phyloP scores from a whole-genome alignment of 2,329 filamentous ascomycete genomes.

The Metarhizium humberi region DNA sequence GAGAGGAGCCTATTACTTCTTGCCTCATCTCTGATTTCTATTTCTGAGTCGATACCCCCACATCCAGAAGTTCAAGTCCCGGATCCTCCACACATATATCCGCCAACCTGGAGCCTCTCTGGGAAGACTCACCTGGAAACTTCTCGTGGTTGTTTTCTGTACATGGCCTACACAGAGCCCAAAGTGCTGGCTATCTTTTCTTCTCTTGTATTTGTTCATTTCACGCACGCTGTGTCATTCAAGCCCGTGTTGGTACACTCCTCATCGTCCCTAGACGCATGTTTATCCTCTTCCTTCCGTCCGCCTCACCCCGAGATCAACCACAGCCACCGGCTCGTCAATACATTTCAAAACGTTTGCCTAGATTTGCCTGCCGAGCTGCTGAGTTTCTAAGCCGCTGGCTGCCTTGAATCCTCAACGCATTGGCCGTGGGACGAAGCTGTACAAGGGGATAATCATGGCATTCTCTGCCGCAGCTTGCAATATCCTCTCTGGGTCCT shows the following conservation, averaged over 20 bases:
- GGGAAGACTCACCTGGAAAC: not conserved
- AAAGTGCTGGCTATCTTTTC: not conserved
- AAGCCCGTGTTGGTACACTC: not conserved
- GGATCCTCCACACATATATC: not conserved
- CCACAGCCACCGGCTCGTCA: not conserved
- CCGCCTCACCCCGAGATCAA: not conserved
- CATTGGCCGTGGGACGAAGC: not conserved
- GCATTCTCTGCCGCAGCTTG: not conserved
- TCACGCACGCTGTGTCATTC: not conserved
- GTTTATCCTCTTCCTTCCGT: not conserved
- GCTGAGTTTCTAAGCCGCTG: not conserved
- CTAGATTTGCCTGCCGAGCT: not conserved
- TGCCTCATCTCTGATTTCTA: not conserved
- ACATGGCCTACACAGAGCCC: not conserved
- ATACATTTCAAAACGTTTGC: not conserved
- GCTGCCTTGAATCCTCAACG: not conserved
- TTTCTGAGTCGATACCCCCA: not conserved
- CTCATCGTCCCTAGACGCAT: not conserved
- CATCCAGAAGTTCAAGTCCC: not conserved
- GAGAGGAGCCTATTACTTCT: not conserved
- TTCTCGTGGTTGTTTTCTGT: not conserved
- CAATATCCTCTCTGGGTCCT: not conserved
- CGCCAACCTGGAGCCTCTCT: not conserved
- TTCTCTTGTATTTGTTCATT: not conserved
- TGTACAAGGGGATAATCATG: not conserved